Evolutionary conservation across 208 protist species (phyloP), one percentile per base, ranked within the genome.

Genomic region (Acanthamoeba healyi): DNA sequence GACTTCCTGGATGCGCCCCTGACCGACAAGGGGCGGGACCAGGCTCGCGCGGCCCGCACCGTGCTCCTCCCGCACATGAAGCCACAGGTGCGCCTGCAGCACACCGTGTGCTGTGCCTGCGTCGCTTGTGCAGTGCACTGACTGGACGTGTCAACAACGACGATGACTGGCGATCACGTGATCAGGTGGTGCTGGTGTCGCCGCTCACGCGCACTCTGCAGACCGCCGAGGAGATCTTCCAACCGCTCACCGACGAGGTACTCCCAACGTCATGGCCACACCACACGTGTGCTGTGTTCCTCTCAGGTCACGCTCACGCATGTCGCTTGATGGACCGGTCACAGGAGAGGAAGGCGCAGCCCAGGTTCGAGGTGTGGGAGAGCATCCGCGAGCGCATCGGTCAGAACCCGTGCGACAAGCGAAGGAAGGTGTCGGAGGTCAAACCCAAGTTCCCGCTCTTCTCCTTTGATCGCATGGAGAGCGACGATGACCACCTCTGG

Each of bases 341-440:
- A 77, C 1, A 70, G 61, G 61, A 70, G 10, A n/a, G 6, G n/a
- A 34, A 40, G 65, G 4, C 2, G 7, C 65, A 34, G 36, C 65
- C 65, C 29, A 10, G 42, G 7, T 58, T 61, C 26, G 77, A 86
- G 77, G 77, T 86, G 77, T 86, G 77, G 42, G 77, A 86, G 77
- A 32, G 42, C n/a, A 10, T 86, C 10, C 22, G 77, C 24, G 77
- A 86, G 32, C 40, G 77, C 44, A 58, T 86, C 12, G 77, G 77
- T 1, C 77, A 86, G 77, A 86, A 86, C 34, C 77, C 77, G 40
- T 86, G 77, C 77, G 77, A 86, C 34, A 86, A 58, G 44, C 77
- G 77, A 5, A 51, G 44, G 34, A 58, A 29, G 26, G 44, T 58
- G 44, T 86, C 77, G 26, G 77, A 40, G 22, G 26, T 86, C 77